Percentiles rank a stretch among this genome's conserved stretches.
phyloP scores from a whole-genome alignment of 305 asterid genomes.

The Fraxinus greggii region DNA sequence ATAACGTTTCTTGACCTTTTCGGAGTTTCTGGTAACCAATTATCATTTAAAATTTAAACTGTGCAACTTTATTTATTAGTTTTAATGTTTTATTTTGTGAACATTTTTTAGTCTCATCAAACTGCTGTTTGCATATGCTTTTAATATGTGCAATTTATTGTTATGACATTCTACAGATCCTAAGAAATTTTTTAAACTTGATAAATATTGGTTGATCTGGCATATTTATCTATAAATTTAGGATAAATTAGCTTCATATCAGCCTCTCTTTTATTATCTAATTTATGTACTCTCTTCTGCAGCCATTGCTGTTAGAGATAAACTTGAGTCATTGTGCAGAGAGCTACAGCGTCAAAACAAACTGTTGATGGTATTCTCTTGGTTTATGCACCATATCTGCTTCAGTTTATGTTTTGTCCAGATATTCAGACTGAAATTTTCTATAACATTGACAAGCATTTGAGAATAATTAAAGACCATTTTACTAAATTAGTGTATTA shows the following conservation, averaged over 20 bases:
- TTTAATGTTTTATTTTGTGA: neutral
- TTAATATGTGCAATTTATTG: neutral
- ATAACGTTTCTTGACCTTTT: neutral
- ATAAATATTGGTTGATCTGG: constrained; percentile 5
- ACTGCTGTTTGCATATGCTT: constrained; percentile 13
- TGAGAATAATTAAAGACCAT: constrained; percentile 2
- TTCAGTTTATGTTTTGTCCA: constrained; percentile 8
- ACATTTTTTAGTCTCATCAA: neutral
- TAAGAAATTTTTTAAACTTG: constrained; percentile 1
- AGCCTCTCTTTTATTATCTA: constrained; percentile 13
- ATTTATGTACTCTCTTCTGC: constrained; percentile 38
- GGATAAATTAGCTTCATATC: constrained; percentile 1
- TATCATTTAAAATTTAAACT: constrained; percentile 1
- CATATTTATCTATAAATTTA: neutral
- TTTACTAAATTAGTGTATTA: neutral
- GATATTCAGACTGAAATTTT: constrained; percentile 10
- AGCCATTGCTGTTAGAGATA: constrained; percentile 90
- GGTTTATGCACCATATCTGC: constrained; percentile 17
- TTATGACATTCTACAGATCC: neutral
- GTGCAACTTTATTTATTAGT: neutral
- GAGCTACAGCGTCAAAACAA: constrained; percentile 98
- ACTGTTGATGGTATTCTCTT: constrained; percentile 65
- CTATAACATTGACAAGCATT: neutral
- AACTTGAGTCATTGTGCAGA: constrained; percentile 92
- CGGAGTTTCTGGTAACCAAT: neutral